A percentile compares a stretch with the other conserved stretches of the same genome.
Evolutionary conservation across 2,329 filamentous ascomycete species (phyloP).

Genomic region (Talaromyces sp.): DNA sequence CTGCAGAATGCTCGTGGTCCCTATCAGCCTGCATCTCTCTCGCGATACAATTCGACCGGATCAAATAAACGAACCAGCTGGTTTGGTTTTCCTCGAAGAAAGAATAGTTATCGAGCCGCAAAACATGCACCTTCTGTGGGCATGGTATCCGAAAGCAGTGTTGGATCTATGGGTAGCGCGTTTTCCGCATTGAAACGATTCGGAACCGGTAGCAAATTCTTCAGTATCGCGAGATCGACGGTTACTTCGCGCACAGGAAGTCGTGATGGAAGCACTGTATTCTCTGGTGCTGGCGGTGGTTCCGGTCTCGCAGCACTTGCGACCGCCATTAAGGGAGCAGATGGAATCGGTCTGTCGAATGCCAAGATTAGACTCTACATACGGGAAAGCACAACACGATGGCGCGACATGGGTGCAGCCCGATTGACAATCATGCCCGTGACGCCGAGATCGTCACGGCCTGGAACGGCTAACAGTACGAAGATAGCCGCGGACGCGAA

Average conservation of each 20-base stretch:
- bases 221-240: constrained; percentile 79
- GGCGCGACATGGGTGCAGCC: constrained; percentile 87
- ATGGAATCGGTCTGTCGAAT: constrained; percentile 64
- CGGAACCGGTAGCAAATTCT: constrained; percentile 66
- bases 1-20: constrained; percentile 65
- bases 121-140: constrained; percentile 54
- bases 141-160: constrained; percentile 68
- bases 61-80: constrained; percentile 39
- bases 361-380: constrained; percentile 83
- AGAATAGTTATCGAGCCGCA: constrained; percentile 56
- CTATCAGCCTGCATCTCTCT: constrained; percentile 50
- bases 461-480: constrained; percentile 48
- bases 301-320: constrained; percentile 52
- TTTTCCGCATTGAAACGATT: constrained; percentile 75
- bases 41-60: constrained; percentile 48
- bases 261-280: constrained; percentile 53
- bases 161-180: constrained; percentile 71
- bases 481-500: constrained; percentile 20
- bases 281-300: constrained; percentile 51
- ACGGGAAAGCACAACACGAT: constrained; percentile 70
- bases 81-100: constrained; percentile 51
- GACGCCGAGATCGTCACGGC: constrained; percentile 31
- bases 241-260: constrained; percentile 56
- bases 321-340: constrained; percentile 49
- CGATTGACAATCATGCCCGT: constrained; percentile 73